These are phyloP conservation scores for Wickerhamomyces canadensis DNA, from an alignment of 805 yeast species.

Conservation along the genomic window DNA sequence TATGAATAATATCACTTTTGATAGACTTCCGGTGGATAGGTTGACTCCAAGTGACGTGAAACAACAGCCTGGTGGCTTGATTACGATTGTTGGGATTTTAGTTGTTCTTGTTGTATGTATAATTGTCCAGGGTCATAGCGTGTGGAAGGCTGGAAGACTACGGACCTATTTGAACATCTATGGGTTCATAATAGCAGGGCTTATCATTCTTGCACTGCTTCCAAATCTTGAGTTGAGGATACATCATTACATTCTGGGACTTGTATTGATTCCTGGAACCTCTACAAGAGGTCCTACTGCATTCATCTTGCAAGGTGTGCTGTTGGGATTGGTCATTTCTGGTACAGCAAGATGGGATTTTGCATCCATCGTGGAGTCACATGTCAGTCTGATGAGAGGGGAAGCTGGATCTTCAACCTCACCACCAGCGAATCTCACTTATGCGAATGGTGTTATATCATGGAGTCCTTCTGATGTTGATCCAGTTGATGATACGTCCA, in stretches of 20 bases:
- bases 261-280: constrained; percentile 79
- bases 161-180: constrained; percentile 54
- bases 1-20: constrained; percentile 83
- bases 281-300: constrained; percentile 67
- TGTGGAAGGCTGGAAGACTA: constrained; percentile 78
- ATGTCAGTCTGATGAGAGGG: constrained; percentile 56
- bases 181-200: constrained; percentile 33
- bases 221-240: constrained; percentile 72
- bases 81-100: constrained; percentile 52
- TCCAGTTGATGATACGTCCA: constrained; percentile 10
- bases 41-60: constrained; percentile 65
- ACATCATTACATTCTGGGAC: constrained; percentile 77
- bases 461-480: constrained; percentile 20
- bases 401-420: constrained; percentile 53
- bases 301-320: constrained; percentile 73
- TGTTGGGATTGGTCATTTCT: constrained; percentile 73
- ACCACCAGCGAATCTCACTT: constrained; percentile 43
- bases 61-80: constrained; percentile 70
- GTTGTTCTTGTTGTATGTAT: constrained; percentile 47
- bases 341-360: constrained; percentile 94
- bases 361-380: constrained; percentile 83
- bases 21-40: constrained; percentile 82
- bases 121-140: constrained; percentile 64
- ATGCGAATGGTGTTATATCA: constrained; percentile 19
- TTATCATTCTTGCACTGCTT: constrained; percentile 41